Percentiles rank a stretch among this genome's conserved stretches.
These are phyloP conservation scores for Leishmania lainsoni DNA, from an alignment of 208 protist genomes.

Conservation along the genomic window DNA sequence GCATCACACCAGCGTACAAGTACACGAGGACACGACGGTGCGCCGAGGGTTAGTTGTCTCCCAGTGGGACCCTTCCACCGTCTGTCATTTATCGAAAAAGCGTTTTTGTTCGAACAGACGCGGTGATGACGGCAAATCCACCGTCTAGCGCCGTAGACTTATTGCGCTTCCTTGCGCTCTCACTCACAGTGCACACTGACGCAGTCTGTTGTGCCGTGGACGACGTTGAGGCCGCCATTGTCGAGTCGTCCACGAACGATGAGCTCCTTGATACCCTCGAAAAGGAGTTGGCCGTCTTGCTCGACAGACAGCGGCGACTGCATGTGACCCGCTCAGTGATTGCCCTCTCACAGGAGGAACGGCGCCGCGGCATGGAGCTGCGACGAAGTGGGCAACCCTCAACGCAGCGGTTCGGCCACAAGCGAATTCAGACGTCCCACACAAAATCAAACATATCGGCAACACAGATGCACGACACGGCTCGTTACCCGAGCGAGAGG, in stretches of 20 bases:
- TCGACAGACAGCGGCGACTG: constrained; percentile 50
- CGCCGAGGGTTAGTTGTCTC: neutral
- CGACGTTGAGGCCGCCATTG: constrained; percentile 45
- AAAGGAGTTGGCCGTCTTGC: constrained; percentile 37
- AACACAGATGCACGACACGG: neutral
- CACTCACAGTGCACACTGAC: constrained; percentile 72
- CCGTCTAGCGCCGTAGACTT: constrained; percentile 43
- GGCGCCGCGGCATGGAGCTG: constrained; percentile 16
- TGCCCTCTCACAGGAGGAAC: constrained; percentile 33
- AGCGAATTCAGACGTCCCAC: constrained; percentile 31
- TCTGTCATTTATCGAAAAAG: neutral
- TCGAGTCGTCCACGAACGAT: constrained; percentile 59
- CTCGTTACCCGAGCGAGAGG: neutral
- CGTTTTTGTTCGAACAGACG: neutral
- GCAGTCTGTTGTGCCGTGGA: constrained; percentile 65
- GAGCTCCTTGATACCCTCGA: constrained; percentile 54
- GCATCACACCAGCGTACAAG: neutral
- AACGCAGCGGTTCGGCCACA: neutral
- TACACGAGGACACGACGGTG: neutral
- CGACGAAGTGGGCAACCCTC: constrained; percentile 2
- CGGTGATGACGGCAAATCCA: neutral
- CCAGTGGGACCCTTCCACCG: neutral
- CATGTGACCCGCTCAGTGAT: constrained; percentile 46
- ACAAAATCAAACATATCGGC: constrained; percentile 6
- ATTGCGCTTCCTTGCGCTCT: constrained; percentile 70